Evolutionary conservation across 345 rosid species (phyloP), one percentile per base, ranked within the genome.

Genomic region (Moringa oleifera): DNA sequence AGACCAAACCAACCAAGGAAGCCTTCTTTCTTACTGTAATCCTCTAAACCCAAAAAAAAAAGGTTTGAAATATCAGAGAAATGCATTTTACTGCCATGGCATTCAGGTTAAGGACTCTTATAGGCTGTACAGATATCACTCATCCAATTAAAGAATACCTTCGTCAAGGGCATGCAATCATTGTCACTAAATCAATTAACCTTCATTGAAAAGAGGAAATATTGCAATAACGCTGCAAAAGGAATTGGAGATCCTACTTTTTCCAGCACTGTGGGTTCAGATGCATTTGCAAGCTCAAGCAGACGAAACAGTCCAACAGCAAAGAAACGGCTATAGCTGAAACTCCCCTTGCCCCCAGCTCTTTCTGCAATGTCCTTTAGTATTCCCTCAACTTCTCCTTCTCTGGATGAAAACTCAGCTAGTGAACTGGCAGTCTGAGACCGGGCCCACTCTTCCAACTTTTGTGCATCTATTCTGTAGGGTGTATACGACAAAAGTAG

Each of bases 281-380:
- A 85, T 60, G 97, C 89, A 76, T 70, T 77, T 24, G 96, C 86
- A 64, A 94, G 86, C 83, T 94, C 99, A 50, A 94, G 96, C 77
- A 94, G 85, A 70, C 99, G 97, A 69, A 94, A 90, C 45, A 94
- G 76, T 20, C 99, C 99, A 60, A 94, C 80, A 16, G 97, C 99
- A 71, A 94, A 90, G 91, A 94, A 90, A 68, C 99, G 92, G 70
- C 99, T 90, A 76, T 94, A 94, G 80, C 92, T 86, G 75, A 94
- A 94, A 45, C 84, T 80, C 59, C 86, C 92, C 50, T 86, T 83
- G 62, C 69, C 65, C 25, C 77, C 77, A 28, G 97, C 91, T 83
- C 96, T 88, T 65, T 70, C 94, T 15, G 96, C 83, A 63, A 93
- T 86, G 73, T 81, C 91, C 80, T 88, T 90, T 4, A 94, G 67